Base-by-base conservation (phyloP, 495 filamentous ascomycete species). In the Hypoxylon fuscum region DNA sequence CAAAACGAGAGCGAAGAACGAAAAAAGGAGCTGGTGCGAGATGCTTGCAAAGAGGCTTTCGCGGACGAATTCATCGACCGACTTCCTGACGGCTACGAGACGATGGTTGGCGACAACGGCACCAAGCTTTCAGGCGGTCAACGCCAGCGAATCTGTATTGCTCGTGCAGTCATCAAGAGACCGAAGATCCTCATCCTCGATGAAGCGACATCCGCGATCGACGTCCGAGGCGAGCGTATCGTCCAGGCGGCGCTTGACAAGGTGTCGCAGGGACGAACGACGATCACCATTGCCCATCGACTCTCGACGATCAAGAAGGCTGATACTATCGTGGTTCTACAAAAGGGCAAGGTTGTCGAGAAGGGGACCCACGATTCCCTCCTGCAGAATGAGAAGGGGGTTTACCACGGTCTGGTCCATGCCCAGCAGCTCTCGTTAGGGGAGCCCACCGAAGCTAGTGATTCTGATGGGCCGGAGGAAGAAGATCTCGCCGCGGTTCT, bases 151-250 rank as follows among this genome's bases (percentile, higher is more conserved):
- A 77, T 91, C 14, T 88, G 87, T 21, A 86, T 92, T 51, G 89
- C 90, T 32, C 76, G 89, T 53, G 87, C 88, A 10, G 83, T 87
- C 29, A 74, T 96, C 12, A 85, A 87, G 48, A 82, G 92, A 53
- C 88, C 90, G 0, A 87, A 88, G 37, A 87, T 96, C 29, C 75
- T 97, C 18, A 87, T 97, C 14, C 77, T 97, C 47, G 92, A 96
- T 69, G 92, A 96, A 68, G 90, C 90, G 4, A 96, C 92, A 2
- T 87, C 85, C 68, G 88, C 90, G 18, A 78, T 96, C n/a, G 92
- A 96, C 69, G 80, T 83, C 9, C 81, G 80, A 21, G 89, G 88
- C 56, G 90, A 93, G 64, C 77, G 79, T 20, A 81, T 85, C 20
- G 83, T 95, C 25, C 88, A 94, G 72, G 84, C 83, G n/a, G 84